Percentiles rank a stretch among this genome's conserved stretches.
Evolutionary conservation across 768 basidiomycete genomes (phyloP).

Genomic region (Lanmaoa pseudosensibilis): DNA sequence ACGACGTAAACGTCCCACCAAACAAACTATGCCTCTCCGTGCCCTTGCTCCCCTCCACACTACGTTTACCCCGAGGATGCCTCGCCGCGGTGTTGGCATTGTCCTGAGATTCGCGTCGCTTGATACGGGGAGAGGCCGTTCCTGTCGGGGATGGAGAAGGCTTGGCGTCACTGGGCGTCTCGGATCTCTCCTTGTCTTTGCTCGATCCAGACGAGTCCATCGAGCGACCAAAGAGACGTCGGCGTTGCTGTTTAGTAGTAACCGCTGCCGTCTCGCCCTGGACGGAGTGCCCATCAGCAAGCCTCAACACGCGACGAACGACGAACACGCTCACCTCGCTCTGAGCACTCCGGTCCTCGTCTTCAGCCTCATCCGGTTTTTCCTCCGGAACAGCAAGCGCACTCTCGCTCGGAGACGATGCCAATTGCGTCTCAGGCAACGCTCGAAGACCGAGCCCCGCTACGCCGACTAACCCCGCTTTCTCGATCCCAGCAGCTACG

Average conservation of each 20-base stretch:
- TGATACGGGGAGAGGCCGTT: slow-evolving; percentile 20
- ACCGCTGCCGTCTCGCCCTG: slow-evolving; percentile 53
- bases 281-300: background rate
- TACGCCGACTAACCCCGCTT: slow-evolving; percentile 17
- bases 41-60: slow-evolving; percentile 44
- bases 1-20: slow-evolving; percentile 59
- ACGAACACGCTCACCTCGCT: slow-evolving; percentile 61
- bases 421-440: slow-evolving; percentile 49
- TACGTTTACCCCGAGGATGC: slow-evolving; percentile 50
- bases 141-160: slow-evolving; percentile 24
- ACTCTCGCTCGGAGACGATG: slow-evolving; percentile 62
- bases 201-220: slow-evolving; percentile 32
- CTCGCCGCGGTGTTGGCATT: slow-evolving; percentile 28
- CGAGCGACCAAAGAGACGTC: slow-evolving; percentile 64
- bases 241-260: slow-evolving; percentile 40
- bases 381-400: slow-evolving; percentile 44
- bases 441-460: slow-evolving; percentile 29
- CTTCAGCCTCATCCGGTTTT: slow-evolving; percentile 30
- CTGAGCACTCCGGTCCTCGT: slow-evolving; percentile 56
- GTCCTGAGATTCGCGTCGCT: slow-evolving; percentile 26
- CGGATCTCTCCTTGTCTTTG: slow-evolving; percentile 38
- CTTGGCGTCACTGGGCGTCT: slow-evolving; percentile 30
- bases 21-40: slow-evolving; percentile 81
- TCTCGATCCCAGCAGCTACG: slow-evolving; percentile 22
- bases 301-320: background rate